Base-by-base conservation (phyloP, 164 flowering plant genomes). In the Platanus orientalis region DNA sequence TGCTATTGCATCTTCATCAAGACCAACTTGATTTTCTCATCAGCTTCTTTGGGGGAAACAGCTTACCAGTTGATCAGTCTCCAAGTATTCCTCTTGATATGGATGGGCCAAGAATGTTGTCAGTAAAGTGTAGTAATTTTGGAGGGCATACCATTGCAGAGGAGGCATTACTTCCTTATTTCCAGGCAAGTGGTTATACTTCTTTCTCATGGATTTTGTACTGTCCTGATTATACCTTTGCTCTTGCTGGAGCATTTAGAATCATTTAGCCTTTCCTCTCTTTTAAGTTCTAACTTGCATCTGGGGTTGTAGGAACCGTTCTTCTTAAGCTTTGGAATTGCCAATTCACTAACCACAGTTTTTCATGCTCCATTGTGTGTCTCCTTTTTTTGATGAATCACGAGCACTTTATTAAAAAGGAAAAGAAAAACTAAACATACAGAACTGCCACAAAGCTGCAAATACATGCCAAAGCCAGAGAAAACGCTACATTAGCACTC, bases 141-240 rank as follows among this genome's bases (percentile, higher is more conserved):
- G 79, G 74, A 32, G 77, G 73, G 55, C 75, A 62, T 59, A 44
- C 59, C n/a, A 65, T 91, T 71, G 81, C 61, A 9, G 84, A 81
- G 53, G 97, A 95, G 78, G 99, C 99, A 74, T 75, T 95, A 72
- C 97, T 92, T 73, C 93, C 99, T 53, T 95, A 78, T 76, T 92
- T 95, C 73, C 99, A 95, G 97, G 99, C 71, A 76, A 81, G 91
- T 75, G 27, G 1, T 54, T 28, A 36, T 39, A 39, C 29, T 12
- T 32, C 51, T 39, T 42, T 54, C 54, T 40, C 19, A 16, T 28
- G 4, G 54, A 27, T 56, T 60, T 20, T 21, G 7, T 36, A 36
- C 42, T 36, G 36, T 40, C n/a, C 24, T n/a, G 45, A 23, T 24
- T 61, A 27, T 39, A 7, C 42, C n/a, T n/a, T n/a, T n/a, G n/a